phyloP scores from a whole-genome alignment of 495 filamentous ascomycete genomes.

The Daldinia grandis region DNA sequence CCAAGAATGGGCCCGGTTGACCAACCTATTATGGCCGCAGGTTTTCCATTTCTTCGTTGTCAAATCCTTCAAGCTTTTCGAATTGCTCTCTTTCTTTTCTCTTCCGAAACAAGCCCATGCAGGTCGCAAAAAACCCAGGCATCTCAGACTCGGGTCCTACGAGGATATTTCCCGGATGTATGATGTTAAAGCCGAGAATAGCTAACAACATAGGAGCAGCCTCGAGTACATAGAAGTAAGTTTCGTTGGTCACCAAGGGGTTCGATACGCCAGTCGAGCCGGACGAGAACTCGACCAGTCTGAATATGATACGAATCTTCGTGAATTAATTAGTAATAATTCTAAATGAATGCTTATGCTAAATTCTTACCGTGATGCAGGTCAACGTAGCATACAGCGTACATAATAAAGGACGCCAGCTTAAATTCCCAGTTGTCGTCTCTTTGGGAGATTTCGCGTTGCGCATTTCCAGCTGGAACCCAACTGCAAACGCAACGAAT shows the following conservation, averaged over 20 bases:
- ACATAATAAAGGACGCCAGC: constrained; percentile 53
- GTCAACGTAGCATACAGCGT: constrained; percentile 53
- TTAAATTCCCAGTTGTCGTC: constrained; percentile 36
- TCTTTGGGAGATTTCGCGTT: background rate
- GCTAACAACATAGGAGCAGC: constrained; percentile 64
- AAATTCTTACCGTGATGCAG: constrained; percentile 52
- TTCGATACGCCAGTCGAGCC: constrained; percentile 52
- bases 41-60: constrained; percentile 6
- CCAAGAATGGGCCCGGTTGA: background rate
- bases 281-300: constrained; percentile 61
- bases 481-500: constrained; percentile 53
- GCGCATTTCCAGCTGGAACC: constrained; percentile 51
- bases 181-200: constrained; percentile 53
- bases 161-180: constrained; percentile 64
- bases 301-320: constrained; percentile 64
- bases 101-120: constrained; percentile 13
- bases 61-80: constrained; percentile 4
- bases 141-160: constrained; percentile 52
- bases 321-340: constrained; percentile 12
- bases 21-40: constrained; percentile 7
- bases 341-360: background rate
- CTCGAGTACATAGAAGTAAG: constrained; percentile 58
- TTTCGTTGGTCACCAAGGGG: constrained; percentile 59
- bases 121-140: constrained; percentile 27
- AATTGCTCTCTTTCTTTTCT: background rate